Evolutionary conservation across 1,284 basidiomycete species (phyloP).

Genomic region (Vanrija sp.): DNA sequence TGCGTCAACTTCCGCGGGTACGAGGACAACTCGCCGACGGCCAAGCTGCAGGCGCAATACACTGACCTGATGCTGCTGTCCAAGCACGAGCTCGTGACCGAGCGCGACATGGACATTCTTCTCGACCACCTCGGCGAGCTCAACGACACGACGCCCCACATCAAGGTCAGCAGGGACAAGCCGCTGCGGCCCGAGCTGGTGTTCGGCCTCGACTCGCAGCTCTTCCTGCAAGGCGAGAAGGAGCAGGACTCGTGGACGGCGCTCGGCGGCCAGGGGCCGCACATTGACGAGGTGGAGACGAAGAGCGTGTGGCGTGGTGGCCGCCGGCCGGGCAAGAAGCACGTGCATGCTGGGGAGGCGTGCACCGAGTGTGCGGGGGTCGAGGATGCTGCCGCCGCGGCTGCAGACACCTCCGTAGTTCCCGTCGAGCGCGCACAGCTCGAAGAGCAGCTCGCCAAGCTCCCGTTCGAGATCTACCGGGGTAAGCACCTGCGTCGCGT

Average conservation of each 20-base stretch:
- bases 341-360: slow-evolving; percentile 28
- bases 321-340: slow-evolving; percentile 20
- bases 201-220: slow-evolving; percentile 75
- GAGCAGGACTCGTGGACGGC: slow-evolving; percentile 37
- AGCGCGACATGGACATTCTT: slow-evolving; percentile 70
- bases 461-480: slow-evolving; percentile 54
- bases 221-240: slow-evolving; percentile 55
- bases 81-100: slow-evolving; percentile 76
- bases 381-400: not conserved
- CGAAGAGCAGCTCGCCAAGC: slow-evolving; percentile 52
- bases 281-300: slow-evolving; percentile 80
- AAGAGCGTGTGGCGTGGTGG: slow-evolving; percentile 59
- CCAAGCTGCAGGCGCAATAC: slow-evolving; percentile 88
- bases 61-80: slow-evolving; percentile 85
- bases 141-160: slow-evolving; percentile 80
- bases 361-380: slow-evolving; percentile 4
- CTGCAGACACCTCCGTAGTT: slow-evolving; percentile 30
- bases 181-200: slow-evolving; percentile 62
- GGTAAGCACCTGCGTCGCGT: slow-evolving; percentile 20
- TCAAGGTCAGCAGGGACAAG: slow-evolving; percentile 55
- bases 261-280: slow-evolving; percentile 35
- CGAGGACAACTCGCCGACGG: slow-evolving; percentile 81
- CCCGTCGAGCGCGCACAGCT: slow-evolving; percentile 21
- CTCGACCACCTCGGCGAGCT: slow-evolving; percentile 81
- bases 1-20: slow-evolving; percentile 82